A percentile compares a stretch with the other conserved stretches of the same genome.
These are phyloP conservation scores for Otatea glauca DNA, from an alignment of 176 grass and related monocot species.

Conservation along the genomic window DNA sequence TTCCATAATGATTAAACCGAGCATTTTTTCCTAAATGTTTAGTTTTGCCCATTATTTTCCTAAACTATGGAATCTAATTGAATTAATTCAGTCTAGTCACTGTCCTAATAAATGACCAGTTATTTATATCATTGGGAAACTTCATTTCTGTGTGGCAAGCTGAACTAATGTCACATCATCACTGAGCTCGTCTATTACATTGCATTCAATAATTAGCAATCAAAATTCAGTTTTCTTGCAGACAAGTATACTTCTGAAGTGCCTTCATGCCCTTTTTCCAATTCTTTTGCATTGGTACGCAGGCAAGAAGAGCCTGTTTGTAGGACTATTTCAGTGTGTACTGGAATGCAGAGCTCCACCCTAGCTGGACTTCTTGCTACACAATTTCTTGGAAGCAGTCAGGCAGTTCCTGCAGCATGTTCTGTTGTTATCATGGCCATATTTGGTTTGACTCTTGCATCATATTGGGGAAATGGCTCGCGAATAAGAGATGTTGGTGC, in stretches of 20 bases:
- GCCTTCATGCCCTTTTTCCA: not conserved
- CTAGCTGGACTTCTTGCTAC: constrained; percentile 88
- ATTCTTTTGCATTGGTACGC: constrained; percentile 1
- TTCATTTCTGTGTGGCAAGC: not conserved
- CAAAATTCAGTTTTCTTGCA: not conserved
- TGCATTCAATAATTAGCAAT: not conserved
- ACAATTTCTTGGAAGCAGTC: constrained; percentile 83
- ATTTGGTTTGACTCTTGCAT: constrained; percentile 84
- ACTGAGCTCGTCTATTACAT: not conserved
- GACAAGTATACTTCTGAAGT: not conserved
- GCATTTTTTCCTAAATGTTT: not conserved
- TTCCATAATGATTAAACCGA: not conserved
- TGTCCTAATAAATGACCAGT: not conserved
- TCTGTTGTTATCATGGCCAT: constrained; percentile 93
- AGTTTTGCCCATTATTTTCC: constrained; percentile 5
- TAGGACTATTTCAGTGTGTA: constrained; percentile 88
- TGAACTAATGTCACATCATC: constrained; percentile 17
- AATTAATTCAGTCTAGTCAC: not conserved
- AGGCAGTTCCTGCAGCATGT: constrained; percentile 89
- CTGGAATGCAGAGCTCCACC: constrained; percentile 97
- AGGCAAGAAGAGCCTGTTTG: constrained; percentile 77
- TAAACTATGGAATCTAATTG: not conserved
- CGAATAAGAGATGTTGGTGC: constrained; percentile 56
- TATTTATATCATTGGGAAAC: not conserved
- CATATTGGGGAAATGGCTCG: constrained; percentile 76